Evolutionary conservation across 169 alveolate species (phyloP), one percentile per base, ranked within the genome.

Genomic region (Plasmodium sp.): DNA sequence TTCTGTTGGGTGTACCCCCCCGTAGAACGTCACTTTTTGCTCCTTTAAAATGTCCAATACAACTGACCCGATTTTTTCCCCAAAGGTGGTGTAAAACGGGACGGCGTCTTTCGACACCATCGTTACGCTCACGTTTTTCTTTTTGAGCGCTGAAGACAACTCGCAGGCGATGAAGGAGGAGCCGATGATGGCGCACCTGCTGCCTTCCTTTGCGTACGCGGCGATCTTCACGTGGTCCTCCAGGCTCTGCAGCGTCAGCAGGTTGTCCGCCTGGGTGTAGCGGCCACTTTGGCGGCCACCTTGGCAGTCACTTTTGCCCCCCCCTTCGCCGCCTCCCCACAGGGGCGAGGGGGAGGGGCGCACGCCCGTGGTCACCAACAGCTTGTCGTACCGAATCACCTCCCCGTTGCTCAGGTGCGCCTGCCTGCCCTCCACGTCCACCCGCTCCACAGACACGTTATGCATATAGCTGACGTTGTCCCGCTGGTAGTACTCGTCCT

Each of bases 141-240:
- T 71, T 83, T 81, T 94, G 45, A 96, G 96, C 0, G 97, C 94
- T 0, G 98, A 95, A 1, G 98, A 93, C 33, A 96, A 18, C 75
- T 96, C 98, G 67, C 97, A 96, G 27, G 97, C 98, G 58, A 96
- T 95, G 92, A 96, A 96, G 72, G 96, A 95, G 0, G 98, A 96
- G 0, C 98, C 98, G 9, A 96, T 95, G 22, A 96, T 84, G 2
- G 96, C 97, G 22, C 96, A 95, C 71, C 58, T 93, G 16, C 90
- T n/a, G 14, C 95, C 93, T 39, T 95, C 96, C 83, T 96, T 96
- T 7, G 96, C 95, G 45, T 56, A 88, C 14, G 67, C 34, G 6
- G 94, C 82, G 1, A 96, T 62, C 45, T 79, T 75, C 48, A 84
- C 67, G 39, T 94, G 34, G 48, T 96, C 98, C 18, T 94, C 84